Conservation (phyloP, 1,284 basidiomycete species). For the Leccinum variabile region DNA sequence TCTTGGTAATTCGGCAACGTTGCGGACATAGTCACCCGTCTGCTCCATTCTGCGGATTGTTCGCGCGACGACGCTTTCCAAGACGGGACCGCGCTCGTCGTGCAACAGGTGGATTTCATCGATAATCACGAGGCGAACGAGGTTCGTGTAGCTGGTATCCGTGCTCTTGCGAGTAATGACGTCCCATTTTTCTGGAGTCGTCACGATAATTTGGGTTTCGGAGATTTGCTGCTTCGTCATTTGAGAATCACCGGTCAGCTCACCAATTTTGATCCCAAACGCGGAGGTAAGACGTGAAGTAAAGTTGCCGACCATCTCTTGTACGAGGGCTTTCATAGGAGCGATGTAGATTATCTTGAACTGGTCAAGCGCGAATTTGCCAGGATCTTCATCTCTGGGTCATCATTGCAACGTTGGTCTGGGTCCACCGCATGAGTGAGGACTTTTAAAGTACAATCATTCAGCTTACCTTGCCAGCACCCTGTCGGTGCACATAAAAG, state of each 20-base stretch:
- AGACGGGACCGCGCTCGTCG: constrained; percentile 96
- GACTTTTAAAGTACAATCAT: background rate
- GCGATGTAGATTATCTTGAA: constrained; percentile 99
- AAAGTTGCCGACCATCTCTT: constrained; percentile 97
- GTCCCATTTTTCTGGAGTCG: constrained; percentile 99
- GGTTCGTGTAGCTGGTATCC: constrained; percentile 96
- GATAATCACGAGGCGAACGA: constrained; percentile 95
- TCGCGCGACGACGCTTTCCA: constrained; percentile 90
- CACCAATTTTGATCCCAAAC: constrained; percentile 89
- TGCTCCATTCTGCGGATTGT: constrained; percentile 96
- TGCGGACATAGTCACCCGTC: constrained; percentile 89
- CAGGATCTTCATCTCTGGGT: constrained; percentile 81
- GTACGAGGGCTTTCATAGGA: constrained; percentile 98
- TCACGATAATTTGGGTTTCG: constrained; percentile 98
- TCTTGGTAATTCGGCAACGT: too few species aligned
- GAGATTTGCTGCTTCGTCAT: constrained; percentile 98
- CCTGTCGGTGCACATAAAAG: constrained; percentile 97
- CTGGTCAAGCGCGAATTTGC: constrained; percentile 82
- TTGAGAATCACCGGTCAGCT: constrained; percentile 96
- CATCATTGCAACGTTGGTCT: constrained; percentile 99
- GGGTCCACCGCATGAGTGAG: constrained; percentile 7
- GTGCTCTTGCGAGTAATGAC: constrained; percentile 98
- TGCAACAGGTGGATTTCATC: constrained; percentile 98
- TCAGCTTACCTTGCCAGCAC: constrained; percentile 88
- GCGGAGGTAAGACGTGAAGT: constrained; percentile 69